These are phyloP conservation scores for Cercophora samala DNA, from an alignment of 495 filamentous ascomycete species.

Conservation along the genomic window DNA sequence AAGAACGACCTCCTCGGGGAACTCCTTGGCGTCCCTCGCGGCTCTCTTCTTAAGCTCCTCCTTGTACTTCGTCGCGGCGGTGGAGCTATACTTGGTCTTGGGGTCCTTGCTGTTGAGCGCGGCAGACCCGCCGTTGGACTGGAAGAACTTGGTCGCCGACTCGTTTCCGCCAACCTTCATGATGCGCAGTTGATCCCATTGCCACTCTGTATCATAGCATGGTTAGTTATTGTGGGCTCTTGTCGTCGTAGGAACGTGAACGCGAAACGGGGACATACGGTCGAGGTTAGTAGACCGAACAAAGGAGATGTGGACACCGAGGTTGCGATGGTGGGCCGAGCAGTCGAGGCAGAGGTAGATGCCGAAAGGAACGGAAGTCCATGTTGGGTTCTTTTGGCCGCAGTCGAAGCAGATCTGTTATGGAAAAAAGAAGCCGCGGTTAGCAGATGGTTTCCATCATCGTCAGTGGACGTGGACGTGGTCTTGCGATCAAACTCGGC, in stretches of 20 bases:
- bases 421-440: not conserved
- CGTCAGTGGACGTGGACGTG: not conserved
- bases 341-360: slow-evolving; percentile 99
- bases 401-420: slow-evolving; percentile 93
- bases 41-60: slow-evolving; percentile 85
- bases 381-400: slow-evolving; percentile 92
- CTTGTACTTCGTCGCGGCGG: slow-evolving; percentile 90
- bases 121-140: slow-evolving; percentile 88
- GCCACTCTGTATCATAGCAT: slow-evolving; percentile 71
- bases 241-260: not conserved
- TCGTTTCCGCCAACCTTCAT: slow-evolving; percentile 99
- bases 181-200: slow-evolving; percentile 96
- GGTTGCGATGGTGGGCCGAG: slow-evolving; percentile 85
- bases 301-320: slow-evolving; percentile 95
- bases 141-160: slow-evolving; percentile 96
- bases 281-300: slow-evolving; percentile 97
- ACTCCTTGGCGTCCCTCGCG: slow-evolving; percentile 78
- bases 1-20: slow-evolving; percentile 81
- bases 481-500: not conserved
- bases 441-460: not conserved
- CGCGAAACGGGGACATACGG: slow-evolving; percentile 57
- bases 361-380: slow-evolving; percentile 94
- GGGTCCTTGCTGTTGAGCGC: slow-evolving; percentile 92
- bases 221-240: not conserved
- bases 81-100: slow-evolving; percentile 94